Percentiles rank a stretch among this genome's conserved stretches.
These are phyloP conservation scores for Astrothelium subdiscretum DNA, from an alignment of 495 filamentous ascomycete genomes.

Conservation along the genomic window DNA sequence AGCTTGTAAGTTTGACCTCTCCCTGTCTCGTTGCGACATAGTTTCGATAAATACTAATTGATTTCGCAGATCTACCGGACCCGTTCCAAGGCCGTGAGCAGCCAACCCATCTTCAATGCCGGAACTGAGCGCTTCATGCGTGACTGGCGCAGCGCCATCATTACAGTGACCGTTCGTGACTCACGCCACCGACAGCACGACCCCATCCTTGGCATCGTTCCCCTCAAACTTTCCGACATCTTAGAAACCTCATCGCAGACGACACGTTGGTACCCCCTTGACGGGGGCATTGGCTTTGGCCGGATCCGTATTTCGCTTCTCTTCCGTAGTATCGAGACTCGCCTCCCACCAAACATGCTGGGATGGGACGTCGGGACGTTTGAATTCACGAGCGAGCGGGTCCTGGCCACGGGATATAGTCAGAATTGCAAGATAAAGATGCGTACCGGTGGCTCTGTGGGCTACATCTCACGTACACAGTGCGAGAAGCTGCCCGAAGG, in stretches of 20 bases:
- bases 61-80: conserved; percentile 62
- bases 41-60: background rate
- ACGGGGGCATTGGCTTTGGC: conserved; percentile 68
- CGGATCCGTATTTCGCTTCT: conserved; percentile 81
- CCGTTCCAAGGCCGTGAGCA: conserved; percentile 78
- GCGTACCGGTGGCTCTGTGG: conserved; percentile 74
- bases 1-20: conserved; percentile 42
- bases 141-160: conserved; percentile 79
- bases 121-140: conserved; percentile 91
- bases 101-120: conserved; percentile 91
- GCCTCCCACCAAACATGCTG: conserved; percentile 66
- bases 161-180: conserved; percentile 81
- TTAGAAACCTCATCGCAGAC: conserved; percentile 77
- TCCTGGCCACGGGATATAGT: conserved; percentile 48
- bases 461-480: conserved; percentile 48
- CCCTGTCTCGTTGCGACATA: background rate
- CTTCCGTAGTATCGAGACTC: conserved; percentile 75
- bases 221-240: conserved; percentile 74
- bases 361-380: conserved; percentile 93
- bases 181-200: conserved; percentile 83
- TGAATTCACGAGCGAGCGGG: conserved; percentile 60
- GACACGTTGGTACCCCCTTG: conserved; percentile 55
- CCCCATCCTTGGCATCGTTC: conserved; percentile 83
- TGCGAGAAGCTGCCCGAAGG: conserved; percentile 46
- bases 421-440: conserved; percentile 56